phyloP scores from a whole-genome alignment of 257 asterid genomes.

The Gynochthodes officinalis region DNA sequence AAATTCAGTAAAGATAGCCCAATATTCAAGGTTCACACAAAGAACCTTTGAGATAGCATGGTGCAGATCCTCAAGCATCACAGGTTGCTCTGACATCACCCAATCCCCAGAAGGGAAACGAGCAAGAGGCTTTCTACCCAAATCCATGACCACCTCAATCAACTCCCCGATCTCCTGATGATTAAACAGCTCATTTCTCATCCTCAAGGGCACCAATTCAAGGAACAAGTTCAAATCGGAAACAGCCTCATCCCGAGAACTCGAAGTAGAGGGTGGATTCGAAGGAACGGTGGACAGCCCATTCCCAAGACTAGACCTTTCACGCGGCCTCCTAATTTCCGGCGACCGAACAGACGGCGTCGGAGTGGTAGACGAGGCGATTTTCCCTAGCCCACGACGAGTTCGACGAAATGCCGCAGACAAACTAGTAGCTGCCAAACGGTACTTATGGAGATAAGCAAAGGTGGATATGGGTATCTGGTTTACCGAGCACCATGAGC shows the following conservation, averaged over 20 bases:
- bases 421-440: constrained; percentile 27
- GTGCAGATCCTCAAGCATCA: constrained; percentile 68
- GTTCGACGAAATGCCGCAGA: constrained; percentile 72
- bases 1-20: constrained; percentile 5
- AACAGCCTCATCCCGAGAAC: constrained; percentile 49
- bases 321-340: constrained; percentile 73
- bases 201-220: constrained; percentile 70
- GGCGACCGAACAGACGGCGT: constrained; percentile 46
- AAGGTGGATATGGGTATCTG: constrained; percentile 62
- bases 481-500: constrained; percentile 61
- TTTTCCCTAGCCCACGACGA: constrained; percentile 42
- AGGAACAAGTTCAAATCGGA: constrained; percentile 90
- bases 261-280: constrained; percentile 47
- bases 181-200: constrained; percentile 63
- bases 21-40: constrained; percentile 10
- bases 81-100: constrained; percentile 70
- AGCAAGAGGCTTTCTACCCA: constrained; percentile 93
- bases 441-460: constrained; percentile 35
- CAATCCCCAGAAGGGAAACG: constrained; percentile 94
- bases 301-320: constrained; percentile 38
- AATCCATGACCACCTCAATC: constrained; percentile 96
- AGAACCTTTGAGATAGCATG: constrained; percentile 87
- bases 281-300: constrained; percentile 50
- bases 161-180: constrained; percentile 63
- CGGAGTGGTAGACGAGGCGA: constrained; percentile 47